Evolutionary conservation across 805 yeast genomes (phyloP).

Genomic region (Candida ficus): DNA sequence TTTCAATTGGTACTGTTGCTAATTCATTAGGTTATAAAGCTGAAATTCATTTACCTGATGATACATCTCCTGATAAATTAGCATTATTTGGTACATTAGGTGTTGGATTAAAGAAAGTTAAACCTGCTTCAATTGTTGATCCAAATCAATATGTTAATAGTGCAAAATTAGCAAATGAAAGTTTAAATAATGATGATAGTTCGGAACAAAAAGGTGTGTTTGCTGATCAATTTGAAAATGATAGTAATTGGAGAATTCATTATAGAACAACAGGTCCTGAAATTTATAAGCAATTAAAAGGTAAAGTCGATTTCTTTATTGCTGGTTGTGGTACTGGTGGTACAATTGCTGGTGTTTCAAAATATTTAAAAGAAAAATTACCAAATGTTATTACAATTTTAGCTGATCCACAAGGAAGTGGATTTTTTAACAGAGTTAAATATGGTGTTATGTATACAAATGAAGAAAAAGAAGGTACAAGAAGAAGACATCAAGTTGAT

Average conservation of each 20-base stretch:
- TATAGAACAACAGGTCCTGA: slow-evolving; percentile 88
- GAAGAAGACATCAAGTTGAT: slow-evolving; percentile 95
- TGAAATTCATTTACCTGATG: slow-evolving; percentile 93
- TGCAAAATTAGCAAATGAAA: slow-evolving; percentile 65
- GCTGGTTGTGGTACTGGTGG: slow-evolving; percentile 98
- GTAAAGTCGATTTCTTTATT: slow-evolving; percentile 66
- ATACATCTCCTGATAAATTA: slow-evolving; percentile 81
- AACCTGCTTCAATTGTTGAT: slow-evolving; percentile 94
- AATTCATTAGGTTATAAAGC: slow-evolving; percentile 84
- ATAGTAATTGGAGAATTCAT: slow-evolving; percentile 83
- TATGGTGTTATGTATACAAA: slow-evolving; percentile 91
- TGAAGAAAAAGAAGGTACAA: slow-evolving; percentile 86
- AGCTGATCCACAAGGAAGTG: slow-evolving; percentile 97
- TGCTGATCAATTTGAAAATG: slow-evolving; percentile 95
- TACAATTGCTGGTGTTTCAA: slow-evolving; percentile 88
- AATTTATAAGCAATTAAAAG: slow-evolving; percentile 68
- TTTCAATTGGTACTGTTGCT: slow-evolving; percentile 86
- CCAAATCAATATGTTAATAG: slow-evolving; percentile 89
- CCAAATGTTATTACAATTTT: slow-evolving; percentile 43
- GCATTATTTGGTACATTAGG: slow-evolving; percentile 69
- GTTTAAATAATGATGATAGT: slow-evolving; percentile 31
- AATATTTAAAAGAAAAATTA: slow-evolving; percentile 53
- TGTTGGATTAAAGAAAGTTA: slow-evolving; percentile 77
- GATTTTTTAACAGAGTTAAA: slow-evolving; percentile 78
- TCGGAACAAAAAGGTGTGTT: slow-evolving; percentile 59